A percentile compares a stretch with the other conserved stretches of the same genome.
phyloP scores from a whole-genome alignment of 129 eudicot genomes.

The Artemisia argyi region DNA sequence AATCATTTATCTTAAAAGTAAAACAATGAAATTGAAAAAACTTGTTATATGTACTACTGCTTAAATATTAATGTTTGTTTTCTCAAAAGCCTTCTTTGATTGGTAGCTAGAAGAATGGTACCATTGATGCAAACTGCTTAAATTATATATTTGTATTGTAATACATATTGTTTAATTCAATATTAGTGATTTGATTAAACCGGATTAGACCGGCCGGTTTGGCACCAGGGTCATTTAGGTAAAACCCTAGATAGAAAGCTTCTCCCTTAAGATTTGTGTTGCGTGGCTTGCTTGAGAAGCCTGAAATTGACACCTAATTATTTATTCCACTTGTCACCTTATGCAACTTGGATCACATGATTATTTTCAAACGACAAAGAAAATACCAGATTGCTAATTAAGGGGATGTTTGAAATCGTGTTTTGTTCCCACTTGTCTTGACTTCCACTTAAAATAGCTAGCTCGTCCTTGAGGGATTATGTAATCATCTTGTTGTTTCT shows the following conservation, averaged over 20 bases:
- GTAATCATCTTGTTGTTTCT: no score
- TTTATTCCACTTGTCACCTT: constrained; percentile 6
- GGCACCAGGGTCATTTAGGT: neutral
- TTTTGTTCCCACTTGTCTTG: no score
- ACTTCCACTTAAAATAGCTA: no score
- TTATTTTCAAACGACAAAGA: neutral
- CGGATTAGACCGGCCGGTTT: neutral
- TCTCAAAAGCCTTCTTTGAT: no score
- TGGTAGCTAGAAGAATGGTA: no score
- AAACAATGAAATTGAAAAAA: no score
- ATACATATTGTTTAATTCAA: neutral
- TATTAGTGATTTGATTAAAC: neutral
- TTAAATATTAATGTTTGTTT: no score
- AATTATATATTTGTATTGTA: neutral
- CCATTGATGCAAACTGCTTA: no score
- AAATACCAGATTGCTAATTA: neutral
- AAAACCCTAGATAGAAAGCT: constrained; percentile 29
- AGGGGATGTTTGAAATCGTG: no score
- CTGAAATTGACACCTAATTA: constrained; percentile 25
- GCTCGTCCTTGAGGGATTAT: no score
- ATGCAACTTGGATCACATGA: constrained; percentile 2
- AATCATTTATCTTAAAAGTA: no score
- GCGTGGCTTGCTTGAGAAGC: constrained; percentile 65
- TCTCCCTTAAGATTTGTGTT: constrained; percentile 48
- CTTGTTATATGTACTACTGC: no score